Percentiles rank a stretch among this genome's conserved stretches.
Evolutionary conservation across 2,329 filamentous ascomycete genomes (phyloP).

Genomic region (Zymoseptoria brevis): DNA sequence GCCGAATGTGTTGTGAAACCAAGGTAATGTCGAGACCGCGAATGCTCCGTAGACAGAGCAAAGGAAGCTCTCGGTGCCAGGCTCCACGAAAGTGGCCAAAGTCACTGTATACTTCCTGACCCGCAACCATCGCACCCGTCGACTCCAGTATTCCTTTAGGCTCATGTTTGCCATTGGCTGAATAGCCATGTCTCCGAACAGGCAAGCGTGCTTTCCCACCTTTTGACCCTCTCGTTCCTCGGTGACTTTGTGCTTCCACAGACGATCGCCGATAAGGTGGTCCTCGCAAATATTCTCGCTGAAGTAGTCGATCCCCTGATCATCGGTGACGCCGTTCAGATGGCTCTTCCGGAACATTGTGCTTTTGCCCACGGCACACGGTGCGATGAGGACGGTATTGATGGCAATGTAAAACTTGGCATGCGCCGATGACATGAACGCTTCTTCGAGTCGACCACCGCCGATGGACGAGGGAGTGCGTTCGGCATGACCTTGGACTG

Average conservation of each 20-base stretch:
- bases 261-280: slow-evolving; percentile 83
- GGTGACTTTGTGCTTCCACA: slow-evolving; percentile 63
- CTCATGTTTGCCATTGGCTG: slow-evolving; percentile 84
- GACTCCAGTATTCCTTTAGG: slow-evolving; percentile 65
- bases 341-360: slow-evolving; percentile 97
- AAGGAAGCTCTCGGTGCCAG: slow-evolving; percentile 79
- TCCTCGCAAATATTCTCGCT: slow-evolving; percentile 96
- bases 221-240: slow-evolving; percentile 31
- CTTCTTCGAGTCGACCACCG: slow-evolving; percentile 82
- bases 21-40: slow-evolving; percentile 65
- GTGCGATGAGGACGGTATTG: slow-evolving; percentile 82
- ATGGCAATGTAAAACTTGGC: slow-evolving; percentile 98
- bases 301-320: slow-evolving; percentile 80
- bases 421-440: slow-evolving; percentile 88
- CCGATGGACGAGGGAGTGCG: slow-evolving; percentile 34
- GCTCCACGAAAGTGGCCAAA: slow-evolving; percentile 82
- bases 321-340: slow-evolving; percentile 61
- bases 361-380: slow-evolving; percentile 92
- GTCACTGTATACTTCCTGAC: slow-evolving; percentile 92
- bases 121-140: slow-evolving; percentile 80
- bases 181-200: slow-evolving; percentile 77
- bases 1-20: slow-evolving; percentile 46
- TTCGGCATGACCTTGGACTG: slow-evolving; percentile 12
- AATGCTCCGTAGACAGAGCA: slow-evolving; percentile 76
- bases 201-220: slow-evolving; percentile 71